Conservation (phyloP, 73 alveolate genomes). For the Symbiodinium pilosum region DNA sequence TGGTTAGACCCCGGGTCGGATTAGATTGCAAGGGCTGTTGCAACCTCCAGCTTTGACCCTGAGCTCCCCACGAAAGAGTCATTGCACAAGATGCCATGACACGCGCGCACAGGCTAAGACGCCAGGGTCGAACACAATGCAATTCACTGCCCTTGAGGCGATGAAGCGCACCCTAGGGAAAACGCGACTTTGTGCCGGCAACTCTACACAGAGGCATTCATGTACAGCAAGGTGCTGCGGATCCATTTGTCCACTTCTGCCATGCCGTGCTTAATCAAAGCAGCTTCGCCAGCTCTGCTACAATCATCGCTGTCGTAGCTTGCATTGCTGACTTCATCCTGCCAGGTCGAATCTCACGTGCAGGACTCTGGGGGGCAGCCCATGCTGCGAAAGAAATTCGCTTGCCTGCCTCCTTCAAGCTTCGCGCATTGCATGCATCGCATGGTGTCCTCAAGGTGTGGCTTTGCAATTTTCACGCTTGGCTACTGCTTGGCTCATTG, state of each 20-base stretch:
- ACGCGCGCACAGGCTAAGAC: too few relatives aligned
- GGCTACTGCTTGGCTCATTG: too few relatives aligned
- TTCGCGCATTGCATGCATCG: too few relatives aligned
- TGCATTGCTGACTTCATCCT: neutral
- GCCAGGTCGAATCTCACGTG: neutral
- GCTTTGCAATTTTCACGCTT: too few relatives aligned
- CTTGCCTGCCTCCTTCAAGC: neutral
- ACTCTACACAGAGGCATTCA: neutral
- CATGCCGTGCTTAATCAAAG: constrained; percentile 38
- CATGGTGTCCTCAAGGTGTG: too few relatives aligned
- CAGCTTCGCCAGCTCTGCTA: constrained; percentile 11
- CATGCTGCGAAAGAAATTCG: too few relatives aligned
- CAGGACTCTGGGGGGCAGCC: neutral
- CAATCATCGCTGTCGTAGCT: constrained; percentile 26
- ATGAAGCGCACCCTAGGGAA: neutral
- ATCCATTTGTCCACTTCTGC: constrained; percentile 73
- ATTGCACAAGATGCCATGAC: neutral
- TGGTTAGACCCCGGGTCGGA: too few relatives aligned
- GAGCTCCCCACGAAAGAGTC: too few relatives aligned
- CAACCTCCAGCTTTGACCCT: too few relatives aligned
- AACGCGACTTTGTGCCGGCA: neutral
- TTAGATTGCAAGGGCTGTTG: neutral
- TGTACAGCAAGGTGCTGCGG: constrained; percentile 1
- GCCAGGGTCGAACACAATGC: neutral
- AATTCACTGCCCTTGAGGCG: neutral